These are phyloP conservation scores for Ettlia oleoabundans DNA, from an alignment of 139 green algal species.

Conservation along the genomic window DNA sequence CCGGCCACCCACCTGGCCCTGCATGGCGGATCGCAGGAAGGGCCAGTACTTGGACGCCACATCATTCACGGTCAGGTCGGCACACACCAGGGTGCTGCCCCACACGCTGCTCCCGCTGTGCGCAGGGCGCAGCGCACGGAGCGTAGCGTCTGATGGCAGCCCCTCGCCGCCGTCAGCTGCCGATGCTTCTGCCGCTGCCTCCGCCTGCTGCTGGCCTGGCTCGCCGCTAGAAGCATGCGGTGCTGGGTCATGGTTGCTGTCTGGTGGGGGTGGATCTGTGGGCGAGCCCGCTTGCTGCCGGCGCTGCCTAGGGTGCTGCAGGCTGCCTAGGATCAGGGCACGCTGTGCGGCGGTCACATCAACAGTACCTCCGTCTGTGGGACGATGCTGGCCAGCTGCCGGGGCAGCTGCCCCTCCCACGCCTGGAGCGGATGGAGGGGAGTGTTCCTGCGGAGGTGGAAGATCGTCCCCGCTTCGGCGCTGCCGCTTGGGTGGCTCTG, in stretches of 20 bases:
- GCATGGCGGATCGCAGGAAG: constrained; percentile 22
- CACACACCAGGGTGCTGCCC: constrained; percentile 48
- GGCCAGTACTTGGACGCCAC: constrained; percentile 47
- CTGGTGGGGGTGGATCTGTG: not conserved
- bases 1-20: constrained; percentile 4
- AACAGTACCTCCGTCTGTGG: not conserved
- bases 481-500: constrained; percentile 26
- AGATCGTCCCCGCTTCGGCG: constrained; percentile 19
- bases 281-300: not conserved
- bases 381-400: not conserved
- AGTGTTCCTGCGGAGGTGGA: not conserved
- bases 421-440: not conserved
- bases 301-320: not conserved
- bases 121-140: constrained; percentile 1
- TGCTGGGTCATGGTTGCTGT: not conserved
- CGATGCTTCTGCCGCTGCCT: not conserved
- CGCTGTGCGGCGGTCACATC: not conserved
- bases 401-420: not conserved
- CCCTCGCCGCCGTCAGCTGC: not conserved
- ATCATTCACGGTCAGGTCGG: constrained; percentile 48
- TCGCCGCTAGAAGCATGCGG: too few species aligned
- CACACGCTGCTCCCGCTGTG: constrained; percentile 37
- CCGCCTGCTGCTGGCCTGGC: not conserved
- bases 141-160: not conserved
- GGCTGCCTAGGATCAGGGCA: not conserved